Base-by-base conservation (phyloP, 2,329 filamentous ascomycete species). In the Diaporthe velutina region DNA sequence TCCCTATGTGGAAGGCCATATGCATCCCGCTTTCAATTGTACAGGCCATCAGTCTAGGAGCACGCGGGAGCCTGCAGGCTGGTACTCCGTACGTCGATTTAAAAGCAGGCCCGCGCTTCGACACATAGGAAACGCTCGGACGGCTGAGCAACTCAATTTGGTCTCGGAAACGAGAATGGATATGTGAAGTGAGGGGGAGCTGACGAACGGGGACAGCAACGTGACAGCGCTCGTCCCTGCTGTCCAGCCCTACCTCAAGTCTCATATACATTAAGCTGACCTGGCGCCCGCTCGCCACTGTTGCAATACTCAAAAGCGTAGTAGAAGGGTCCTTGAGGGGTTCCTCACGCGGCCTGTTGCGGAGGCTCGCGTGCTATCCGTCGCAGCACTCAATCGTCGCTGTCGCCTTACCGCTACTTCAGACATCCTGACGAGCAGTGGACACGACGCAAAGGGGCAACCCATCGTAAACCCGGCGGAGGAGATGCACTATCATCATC, bases 401-500 rank as follows among this genome's bases (percentile, higher is more conserved):
- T 54, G 42, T 54, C 57, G 45, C 70, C 57, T 72, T 72, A 72
- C 70, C 70, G 70, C 70, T 72, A 64, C 35, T 72, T 64, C 45
- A 64, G 33, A 19, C 70, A 72, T 72, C 70, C 70, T 64, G 70
- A 72, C 70, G 52, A 19, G 38, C 45, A 72, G 70, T 72, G 70
- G 70, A 72, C 70, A 72, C 70, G 33, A 50, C 13, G 45, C 70
- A 74, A 71, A 74, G 72, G 74, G 72, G 74, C 64, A 68, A 48
- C 35, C 50, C 58, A 48, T 54, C 48, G 25, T 28, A 45, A 48
- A 50, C 58, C 50, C 67, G 58, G 66, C 74, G 66, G 70, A 72
- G 70, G 70, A 72, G 70, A 74, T 70, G 67, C 67, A 55, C 71
- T 61, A 61, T 75, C 66, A 64, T 67, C 72, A 70, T 66, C 66